Evolutionary conservation across 305 asterid genomes (phyloP).

Genomic region (Rubia tinctorum): DNA sequence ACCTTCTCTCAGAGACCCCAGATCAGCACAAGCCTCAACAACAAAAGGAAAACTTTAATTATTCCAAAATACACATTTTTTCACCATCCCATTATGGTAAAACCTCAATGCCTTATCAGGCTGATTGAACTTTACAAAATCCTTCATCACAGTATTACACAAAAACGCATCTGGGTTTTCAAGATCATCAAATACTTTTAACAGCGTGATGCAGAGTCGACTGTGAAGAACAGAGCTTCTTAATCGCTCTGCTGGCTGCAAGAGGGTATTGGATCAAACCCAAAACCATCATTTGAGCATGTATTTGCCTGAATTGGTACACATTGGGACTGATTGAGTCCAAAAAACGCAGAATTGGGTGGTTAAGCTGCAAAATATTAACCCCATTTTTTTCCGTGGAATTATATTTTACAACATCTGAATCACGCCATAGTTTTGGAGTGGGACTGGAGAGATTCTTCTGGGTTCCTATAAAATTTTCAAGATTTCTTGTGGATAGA

Average conservation of each 20-base stretch:
- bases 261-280: constrained; percentile 35
- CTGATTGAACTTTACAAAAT: constrained; percentile 23
- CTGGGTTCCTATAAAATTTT: constrained; percentile 29
- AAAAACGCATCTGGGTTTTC: constrained; percentile 38
- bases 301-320: constrained; percentile 30
- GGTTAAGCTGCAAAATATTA: constrained; percentile 22
- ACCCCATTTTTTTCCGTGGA: constrained; percentile 15
- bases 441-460: constrained; percentile 32
- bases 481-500: constrained; percentile 19
- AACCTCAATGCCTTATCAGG: constrained; percentile 26
- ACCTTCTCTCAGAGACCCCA: constrained; percentile 28
- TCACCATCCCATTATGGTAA: constrained; percentile 28
- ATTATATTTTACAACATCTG: neutral
- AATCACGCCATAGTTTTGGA: constrained; percentile 31
- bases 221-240: constrained; percentile 29
- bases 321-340: constrained; percentile 21
- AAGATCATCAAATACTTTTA: constrained; percentile 22
- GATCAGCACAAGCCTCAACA: constrained; percentile 34
- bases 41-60: constrained; percentile 34
- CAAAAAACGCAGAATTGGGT: constrained; percentile 29
- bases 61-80: constrained; percentile 26
- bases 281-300: constrained; percentile 28
- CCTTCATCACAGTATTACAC: constrained; percentile 32
- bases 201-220: constrained; percentile 17
- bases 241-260: constrained; percentile 32